A percentile compares a stretch with the other conserved stretches of the same genome.
These are phyloP conservation scores for Lachancea thermotolerans DNA, from an alignment of 805 yeast genomes.

Conservation along the genomic window DNA sequence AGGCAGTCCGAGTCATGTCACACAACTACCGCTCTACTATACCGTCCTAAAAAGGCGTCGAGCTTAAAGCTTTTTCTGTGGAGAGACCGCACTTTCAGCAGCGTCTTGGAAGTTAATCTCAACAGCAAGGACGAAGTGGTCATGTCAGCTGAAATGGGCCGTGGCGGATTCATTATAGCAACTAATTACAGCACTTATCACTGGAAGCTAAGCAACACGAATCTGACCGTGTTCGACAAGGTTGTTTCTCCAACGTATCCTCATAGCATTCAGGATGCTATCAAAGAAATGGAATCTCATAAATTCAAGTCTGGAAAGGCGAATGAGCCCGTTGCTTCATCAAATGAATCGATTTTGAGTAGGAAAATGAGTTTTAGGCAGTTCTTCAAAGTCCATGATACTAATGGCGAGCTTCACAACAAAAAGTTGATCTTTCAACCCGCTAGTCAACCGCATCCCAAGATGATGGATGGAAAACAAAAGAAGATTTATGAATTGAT, in stretches of 20 bases:
- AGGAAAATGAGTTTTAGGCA: constrained; percentile 16
- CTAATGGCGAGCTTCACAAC: not conserved
- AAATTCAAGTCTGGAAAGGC: not conserved
- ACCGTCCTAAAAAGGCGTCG: constrained; percentile 13
- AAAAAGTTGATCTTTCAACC: constrained; percentile 17
- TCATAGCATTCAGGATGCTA: constrained; percentile 8
- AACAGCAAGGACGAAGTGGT: constrained; percentile 17
- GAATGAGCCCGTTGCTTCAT: not conserved
- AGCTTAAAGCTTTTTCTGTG: constrained; percentile 26
- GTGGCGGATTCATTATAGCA: constrained; percentile 17
- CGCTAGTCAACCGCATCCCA: constrained; percentile 2
- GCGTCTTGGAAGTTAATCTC: constrained; percentile 20
- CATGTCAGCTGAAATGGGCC: constrained; percentile 14
- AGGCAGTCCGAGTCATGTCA: constrained; percentile 8
- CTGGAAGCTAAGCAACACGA: constrained; percentile 17
- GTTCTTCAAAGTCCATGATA: constrained; percentile 16
- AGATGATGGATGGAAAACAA: constrained; percentile 20
- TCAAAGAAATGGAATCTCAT: constrained; percentile 12
- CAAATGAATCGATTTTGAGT: constrained; percentile 8
- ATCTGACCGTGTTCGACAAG: constrained; percentile 18
- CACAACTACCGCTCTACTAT: constrained; percentile 16
- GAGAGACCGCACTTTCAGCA: constrained; percentile 23
- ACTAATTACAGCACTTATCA: constrained; percentile 20
- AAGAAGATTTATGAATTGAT: constrained; percentile 9
- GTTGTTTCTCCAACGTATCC: constrained; percentile 19